A percentile compares a stretch with the other conserved stretches of the same genome.
Conservation (phyloP, 148 eudicot genomes). For the Rheum nobile region DNA sequence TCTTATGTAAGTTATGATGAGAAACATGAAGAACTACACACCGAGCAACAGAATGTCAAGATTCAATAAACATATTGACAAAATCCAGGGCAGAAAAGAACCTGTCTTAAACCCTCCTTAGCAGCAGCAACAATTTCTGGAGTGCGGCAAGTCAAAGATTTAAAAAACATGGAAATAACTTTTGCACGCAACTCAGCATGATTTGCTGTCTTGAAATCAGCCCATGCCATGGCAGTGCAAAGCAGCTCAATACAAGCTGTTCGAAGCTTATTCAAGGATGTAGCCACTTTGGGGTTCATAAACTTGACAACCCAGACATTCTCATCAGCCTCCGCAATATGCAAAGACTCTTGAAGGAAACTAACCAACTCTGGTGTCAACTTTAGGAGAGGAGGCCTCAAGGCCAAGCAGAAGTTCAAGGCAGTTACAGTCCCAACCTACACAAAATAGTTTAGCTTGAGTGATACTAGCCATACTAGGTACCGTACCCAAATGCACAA, state of each 20-base stretch:
- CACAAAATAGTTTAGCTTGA: constrained; percentile 1
- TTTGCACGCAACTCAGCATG: constrained; percentile 84
- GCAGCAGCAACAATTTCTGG: constrained; percentile 96
- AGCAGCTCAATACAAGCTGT: constrained; percentile 94
- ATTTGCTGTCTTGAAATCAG: constrained; percentile 89
- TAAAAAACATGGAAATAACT: constrained; percentile 92
- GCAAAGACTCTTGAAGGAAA: constrained; percentile 89
- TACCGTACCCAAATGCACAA: neutral
- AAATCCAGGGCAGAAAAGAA: constrained; percentile 10
- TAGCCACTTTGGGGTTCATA: constrained; percentile 85
- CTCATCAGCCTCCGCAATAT: constrained; percentile 97
- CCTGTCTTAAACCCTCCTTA: constrained; percentile 97
- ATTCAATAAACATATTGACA: neutral
- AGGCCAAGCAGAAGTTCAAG: constrained; percentile 89
- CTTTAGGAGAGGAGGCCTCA: constrained; percentile 96
- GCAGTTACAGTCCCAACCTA: constrained; percentile 98
- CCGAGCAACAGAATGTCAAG: neutral
- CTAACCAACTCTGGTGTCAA: constrained; percentile 79
- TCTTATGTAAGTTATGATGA: neutral
- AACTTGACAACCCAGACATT: constrained; percentile 76
- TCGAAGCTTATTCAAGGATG: constrained; percentile 78
- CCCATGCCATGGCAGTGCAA: constrained; percentile 99
- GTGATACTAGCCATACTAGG: neutral
- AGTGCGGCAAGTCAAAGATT: constrained; percentile 81
- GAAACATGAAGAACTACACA: neutral